Percentiles rank a stretch among this genome's conserved stretches.
Evolutionary conservation across 768 basidiomycete genomes (phyloP).

Genomic region (Infundibulicybe gibba): DNA sequence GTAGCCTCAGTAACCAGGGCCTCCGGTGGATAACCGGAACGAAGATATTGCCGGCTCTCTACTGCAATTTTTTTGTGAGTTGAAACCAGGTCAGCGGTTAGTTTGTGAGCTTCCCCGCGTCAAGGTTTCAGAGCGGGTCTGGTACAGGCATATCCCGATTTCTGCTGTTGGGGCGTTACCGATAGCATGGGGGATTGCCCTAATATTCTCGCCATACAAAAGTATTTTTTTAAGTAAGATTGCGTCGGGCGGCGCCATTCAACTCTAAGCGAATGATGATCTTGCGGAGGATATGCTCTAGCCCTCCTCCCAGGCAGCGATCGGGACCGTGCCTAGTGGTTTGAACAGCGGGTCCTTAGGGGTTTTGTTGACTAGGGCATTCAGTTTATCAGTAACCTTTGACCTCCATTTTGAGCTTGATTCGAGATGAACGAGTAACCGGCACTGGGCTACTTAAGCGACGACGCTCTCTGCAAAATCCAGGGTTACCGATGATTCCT

Average conservation of each 20-base stretch:
- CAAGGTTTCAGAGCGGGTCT: too few relatives aligned
- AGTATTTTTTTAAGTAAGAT: slow-evolving; percentile 1
- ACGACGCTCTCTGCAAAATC: background rate
- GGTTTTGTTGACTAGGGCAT: background rate
- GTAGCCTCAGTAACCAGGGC: too few relatives aligned
- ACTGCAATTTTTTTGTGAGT: too few relatives aligned
- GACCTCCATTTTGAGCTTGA: background rate
- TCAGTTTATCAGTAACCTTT: background rate
- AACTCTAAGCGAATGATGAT: slow-evolving; percentile 6
- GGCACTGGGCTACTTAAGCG: background rate
- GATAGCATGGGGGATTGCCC: too few relatives aligned
- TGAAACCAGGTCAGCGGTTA: too few relatives aligned
- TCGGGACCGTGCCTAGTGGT: slow-evolving; percentile 7
- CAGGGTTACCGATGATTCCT: background rate
- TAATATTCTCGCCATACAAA: background rate
- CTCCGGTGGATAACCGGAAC: too few relatives aligned
- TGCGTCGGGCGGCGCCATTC: slow-evolving; percentile 4
- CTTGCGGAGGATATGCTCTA: slow-evolving; percentile 6
- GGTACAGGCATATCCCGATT: too few relatives aligned
- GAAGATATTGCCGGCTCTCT: too few relatives aligned
- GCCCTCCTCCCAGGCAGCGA: slow-evolving; percentile 8
- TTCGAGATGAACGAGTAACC: background rate
- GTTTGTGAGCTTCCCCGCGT: too few relatives aligned
- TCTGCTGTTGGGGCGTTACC: too few relatives aligned
- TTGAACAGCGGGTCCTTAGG: background rate